Conservation (phyloP, 2,329 filamentous ascomycete species). For the Penicillium sp. region DNA sequence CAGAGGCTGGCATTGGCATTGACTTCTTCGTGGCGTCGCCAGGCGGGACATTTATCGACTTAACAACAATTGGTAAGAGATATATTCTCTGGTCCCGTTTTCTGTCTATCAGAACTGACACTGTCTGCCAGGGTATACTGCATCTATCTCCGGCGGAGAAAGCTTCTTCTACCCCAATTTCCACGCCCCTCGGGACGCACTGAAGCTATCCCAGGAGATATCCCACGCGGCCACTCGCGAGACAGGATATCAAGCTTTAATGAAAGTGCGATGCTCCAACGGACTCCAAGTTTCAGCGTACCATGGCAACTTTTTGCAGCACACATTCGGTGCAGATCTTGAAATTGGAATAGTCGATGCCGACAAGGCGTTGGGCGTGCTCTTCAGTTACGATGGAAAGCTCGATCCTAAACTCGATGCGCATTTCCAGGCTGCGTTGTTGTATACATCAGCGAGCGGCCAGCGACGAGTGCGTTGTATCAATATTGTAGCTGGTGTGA, state of each 20-base stretch:
- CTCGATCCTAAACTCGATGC: conserved; percentile 95
- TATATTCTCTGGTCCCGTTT: neutral
- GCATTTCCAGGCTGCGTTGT: conserved; percentile 90
- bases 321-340: conserved; percentile 89
- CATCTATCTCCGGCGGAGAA: conserved; percentile 88
- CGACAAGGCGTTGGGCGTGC: conserved; percentile 87
- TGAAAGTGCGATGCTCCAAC: conserved; percentile 98
- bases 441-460: conserved; percentile 89
- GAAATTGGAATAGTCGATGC: conserved; percentile 90
- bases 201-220: conserved; percentile 80
- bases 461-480: conserved; percentile 87
- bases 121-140: conserved; percentile 62
- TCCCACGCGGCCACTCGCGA: conserved; percentile 81
- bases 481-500: conserved; percentile 90
- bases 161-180: conserved; percentile 98
- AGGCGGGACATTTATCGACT: conserved; percentile 83
- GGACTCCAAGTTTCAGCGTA: conserved; percentile 91
- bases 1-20: conserved; percentile 76
- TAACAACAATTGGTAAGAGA: conserved; percentile 74
- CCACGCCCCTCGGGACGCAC: conserved; percentile 76
- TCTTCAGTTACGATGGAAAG: conserved; percentile 94
- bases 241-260: conserved; percentile 90
- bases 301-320: conserved; percentile 93
- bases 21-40: conserved; percentile 95
- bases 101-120: neutral